phyloP scores from a whole-genome alignment of 2,329 filamentous ascomycete genomes.

The Dichotomopilus funicola region DNA sequence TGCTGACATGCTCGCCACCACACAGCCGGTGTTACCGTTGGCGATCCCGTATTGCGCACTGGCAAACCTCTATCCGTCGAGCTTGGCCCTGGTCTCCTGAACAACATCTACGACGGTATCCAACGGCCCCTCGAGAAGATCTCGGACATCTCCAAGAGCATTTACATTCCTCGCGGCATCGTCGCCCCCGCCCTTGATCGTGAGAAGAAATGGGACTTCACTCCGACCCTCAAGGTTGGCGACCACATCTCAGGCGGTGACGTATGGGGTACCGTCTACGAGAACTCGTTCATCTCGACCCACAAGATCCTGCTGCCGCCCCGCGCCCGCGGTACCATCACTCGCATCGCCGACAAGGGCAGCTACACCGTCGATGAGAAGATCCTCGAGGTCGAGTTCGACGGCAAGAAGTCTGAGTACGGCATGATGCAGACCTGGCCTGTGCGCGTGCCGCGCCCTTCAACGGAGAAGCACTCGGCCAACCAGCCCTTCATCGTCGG shows the following conservation, averaged over 20 bases:
- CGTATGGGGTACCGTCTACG: conserved; percentile 88
- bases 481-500: conserved; percentile 91
- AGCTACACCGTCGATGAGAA: conserved; percentile 92
- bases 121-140: conserved; percentile 90
- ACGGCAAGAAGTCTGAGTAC: conserved; percentile 89
- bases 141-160: conserved; percentile 68
- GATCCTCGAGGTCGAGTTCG: conserved; percentile 92
- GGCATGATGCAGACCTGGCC: conserved; percentile 99
- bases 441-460: conserved; percentile 88
- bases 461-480: conserved; percentile 85
- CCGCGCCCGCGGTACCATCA: conserved; percentile 84
- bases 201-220: conserved; percentile 94
- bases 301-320: conserved; percentile 93
- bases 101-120: conserved; percentile 99
- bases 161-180: conserved; percentile 97
- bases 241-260: conserved; percentile 97
- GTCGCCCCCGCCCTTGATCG: conserved; percentile 81
- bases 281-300: conserved; percentile 90
- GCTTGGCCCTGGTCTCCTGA: conserved; percentile 91
- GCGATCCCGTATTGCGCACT: conserved; percentile 83
- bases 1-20: not conserved
- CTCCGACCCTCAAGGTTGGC: conserved; percentile 82
- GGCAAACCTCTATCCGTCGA: conserved; percentile 97
- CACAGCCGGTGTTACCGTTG: conserved; percentile 85
- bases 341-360: conserved; percentile 80